Evolutionary conservation across 495 filamentous ascomycete genomes (phyloP), one percentile per base, ranked within the genome.

Genomic region (Penicillium manginii): DNA sequence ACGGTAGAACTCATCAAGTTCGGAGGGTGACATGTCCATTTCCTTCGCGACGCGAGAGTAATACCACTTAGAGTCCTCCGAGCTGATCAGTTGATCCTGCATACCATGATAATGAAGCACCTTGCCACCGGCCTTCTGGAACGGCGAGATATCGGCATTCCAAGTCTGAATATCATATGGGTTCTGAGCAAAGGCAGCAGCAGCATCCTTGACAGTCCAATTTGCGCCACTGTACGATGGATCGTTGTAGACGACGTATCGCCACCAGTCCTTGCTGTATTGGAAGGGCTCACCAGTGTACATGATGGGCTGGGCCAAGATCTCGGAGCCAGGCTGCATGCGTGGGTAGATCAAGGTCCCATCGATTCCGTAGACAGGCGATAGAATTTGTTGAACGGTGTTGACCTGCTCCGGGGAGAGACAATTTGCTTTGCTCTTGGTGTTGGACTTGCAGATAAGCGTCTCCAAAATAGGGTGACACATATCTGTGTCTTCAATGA

Each of bases 401-500:
- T 78, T 58, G 22, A 86, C 70, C 65, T 91, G 86, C 8, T 73
- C 64, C 8, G 73, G 68, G 6, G 78, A 85, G 3, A 91, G 74
- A 60, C 88, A 91, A 1, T 63, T 65, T 4, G 66, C 50, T 0
- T 71, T 70, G 37, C 67, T 68, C 12, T 67, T 61, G 5, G 68
- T 65, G 35, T 62, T 54, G 2, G 60, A 50, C 0, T 62, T 60
- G 67, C 88, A 90, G 9, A 82, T 79, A 22, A 91, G 61, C 0
- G 70, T 69, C 46, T 81, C 74, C 14, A 83, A 71, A 42, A 80
- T 63, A 14, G 87, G 83, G 26, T 78, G 68, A 73, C 88, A 92
- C 15, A 79, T 70, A 39, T 78, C 72, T 0, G 88, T 84, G 48
- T 81, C 73, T 60, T 84, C 85, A 59, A 91, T 84, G 63, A 91